phyloP scores from a whole-genome alignment of 768 basidiomycete species.

The Pholiota molesta region DNA sequence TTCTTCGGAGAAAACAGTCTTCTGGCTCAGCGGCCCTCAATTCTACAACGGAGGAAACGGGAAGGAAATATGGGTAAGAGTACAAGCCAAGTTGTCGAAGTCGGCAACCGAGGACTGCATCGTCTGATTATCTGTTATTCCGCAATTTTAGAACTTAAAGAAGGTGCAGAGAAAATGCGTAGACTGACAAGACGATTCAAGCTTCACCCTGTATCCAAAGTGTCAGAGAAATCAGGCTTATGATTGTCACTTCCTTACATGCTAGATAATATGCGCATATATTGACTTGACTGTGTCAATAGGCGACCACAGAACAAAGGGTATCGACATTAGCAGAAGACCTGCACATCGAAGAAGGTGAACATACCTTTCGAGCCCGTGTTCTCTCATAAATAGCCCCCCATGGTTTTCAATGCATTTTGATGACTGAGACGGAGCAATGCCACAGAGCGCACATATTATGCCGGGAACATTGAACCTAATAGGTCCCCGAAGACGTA shows the following conservation, averaged over 20 bases:
- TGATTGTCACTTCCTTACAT: background rate
- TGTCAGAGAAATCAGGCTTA: too few species aligned
- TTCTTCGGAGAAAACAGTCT: background rate
- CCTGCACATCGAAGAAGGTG: too few species aligned
- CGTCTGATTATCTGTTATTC: background rate
- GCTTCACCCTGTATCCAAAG: too few species aligned
- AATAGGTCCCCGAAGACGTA: background rate
- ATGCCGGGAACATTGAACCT: background rate
- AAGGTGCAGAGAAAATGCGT: background rate
- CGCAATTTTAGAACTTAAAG: background rate
- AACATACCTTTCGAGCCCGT: too few species aligned
- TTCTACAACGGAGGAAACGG: background rate
- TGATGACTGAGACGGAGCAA: too few species aligned
- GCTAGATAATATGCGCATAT: conserved; percentile 1
- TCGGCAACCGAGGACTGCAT: background rate
- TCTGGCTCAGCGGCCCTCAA: background rate
- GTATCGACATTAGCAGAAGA: background rate
- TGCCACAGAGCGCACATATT: background rate
- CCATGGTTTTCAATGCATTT: too few species aligned
- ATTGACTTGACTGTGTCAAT: background rate
- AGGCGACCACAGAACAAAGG: background rate
- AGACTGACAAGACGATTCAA: too few species aligned
- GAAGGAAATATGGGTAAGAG: background rate
- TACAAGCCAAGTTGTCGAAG: background rate
- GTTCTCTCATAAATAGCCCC: too few species aligned